phyloP scores from a whole-genome alignment of 768 basidiomycete genomes.

The Russula griseocarnosa region DNA sequence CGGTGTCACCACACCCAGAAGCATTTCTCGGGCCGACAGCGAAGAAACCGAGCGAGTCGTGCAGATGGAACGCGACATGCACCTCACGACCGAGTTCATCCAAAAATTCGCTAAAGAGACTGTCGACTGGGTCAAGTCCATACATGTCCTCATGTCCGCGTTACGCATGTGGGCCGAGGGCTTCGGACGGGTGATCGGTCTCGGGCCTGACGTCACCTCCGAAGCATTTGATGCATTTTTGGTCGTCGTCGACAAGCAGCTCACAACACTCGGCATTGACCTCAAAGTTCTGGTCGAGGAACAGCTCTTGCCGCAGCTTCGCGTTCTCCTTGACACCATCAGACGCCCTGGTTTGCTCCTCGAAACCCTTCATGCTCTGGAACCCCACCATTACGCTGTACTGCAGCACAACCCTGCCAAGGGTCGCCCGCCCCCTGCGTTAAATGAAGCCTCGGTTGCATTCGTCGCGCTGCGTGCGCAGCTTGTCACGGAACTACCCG shows the following conservation, averaged over 20 bases:
- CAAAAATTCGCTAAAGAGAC: slow-evolving; percentile 23
- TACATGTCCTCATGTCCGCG: slow-evolving; percentile 8
- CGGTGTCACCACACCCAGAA: slow-evolving; percentile 53
- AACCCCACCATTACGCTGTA: slow-evolving; percentile 66
- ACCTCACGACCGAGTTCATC: slow-evolving; percentile 15
- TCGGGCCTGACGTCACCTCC: slow-evolving; percentile 29
- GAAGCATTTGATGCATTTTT: slow-evolving; percentile 45
- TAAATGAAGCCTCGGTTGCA: slow-evolving; percentile 69
- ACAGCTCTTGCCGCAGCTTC: slow-evolving; percentile 54
- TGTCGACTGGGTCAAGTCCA: slow-evolving; percentile 23
- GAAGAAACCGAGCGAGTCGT: slow-evolving; percentile 24
- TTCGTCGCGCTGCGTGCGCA: slow-evolving; percentile 76
- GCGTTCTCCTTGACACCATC: slow-evolving; percentile 54
- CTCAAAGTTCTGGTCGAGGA: slow-evolving; percentile 53
- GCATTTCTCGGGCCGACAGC: slow-evolving; percentile 42
- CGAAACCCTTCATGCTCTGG: slow-evolving; percentile 64
- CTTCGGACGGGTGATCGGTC: slow-evolving; percentile 30
- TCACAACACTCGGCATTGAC: slow-evolving; percentile 50
- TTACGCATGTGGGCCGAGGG: slow-evolving; percentile 25
- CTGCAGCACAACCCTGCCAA: slow-evolving; percentile 62
- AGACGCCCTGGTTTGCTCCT: slow-evolving; percentile 62
- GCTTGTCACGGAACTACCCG: slow-evolving; percentile 65
- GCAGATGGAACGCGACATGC: slow-evolving; percentile 23
- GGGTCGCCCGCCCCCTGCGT: slow-evolving; percentile 60
- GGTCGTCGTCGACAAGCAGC: slow-evolving; percentile 48